These are phyloP conservation scores for Trichoderma asperellum DNA, from an alignment of 2,329 filamentous ascomycete genomes.

Conservation along the genomic window DNA sequence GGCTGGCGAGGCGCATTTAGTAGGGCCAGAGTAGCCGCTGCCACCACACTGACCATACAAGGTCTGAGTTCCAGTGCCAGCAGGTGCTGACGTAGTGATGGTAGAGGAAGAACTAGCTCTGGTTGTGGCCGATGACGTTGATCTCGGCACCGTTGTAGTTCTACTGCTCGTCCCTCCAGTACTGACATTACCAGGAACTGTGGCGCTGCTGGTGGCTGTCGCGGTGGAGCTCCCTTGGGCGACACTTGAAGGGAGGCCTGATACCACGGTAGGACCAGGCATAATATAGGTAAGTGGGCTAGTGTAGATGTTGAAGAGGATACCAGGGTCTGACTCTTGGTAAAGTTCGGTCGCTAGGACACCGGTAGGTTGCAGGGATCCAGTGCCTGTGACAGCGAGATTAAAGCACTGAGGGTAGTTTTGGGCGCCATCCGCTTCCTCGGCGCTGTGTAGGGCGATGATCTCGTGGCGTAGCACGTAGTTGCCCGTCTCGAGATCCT, in stretches of 20 bases:
- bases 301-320: slow-evolving; percentile 44
- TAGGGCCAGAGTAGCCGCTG: slow-evolving; percentile 19
- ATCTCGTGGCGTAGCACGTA: slow-evolving; percentile 61
- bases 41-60: slow-evolving; percentile 25
- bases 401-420: slow-evolving; percentile 59
- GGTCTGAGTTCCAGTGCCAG: slow-evolving; percentile 4
- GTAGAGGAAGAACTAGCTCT: slow-evolving; percentile 6
- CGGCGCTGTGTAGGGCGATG: slow-evolving; percentile 56
- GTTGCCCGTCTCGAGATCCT: slow-evolving; percentile 52
- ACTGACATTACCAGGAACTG: slow-evolving; percentile 1
- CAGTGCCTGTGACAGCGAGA: slow-evolving; percentile 50
- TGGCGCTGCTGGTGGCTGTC: slow-evolving; percentile 31
- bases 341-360: slow-evolving; percentile 46
- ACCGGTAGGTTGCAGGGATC: slow-evolving; percentile 40
- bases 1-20: slow-evolving; percentile 15
- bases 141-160: neutral
- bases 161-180: slow-evolving; percentile 12
- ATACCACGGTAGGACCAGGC: slow-evolving; percentile 40
- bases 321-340: slow-evolving; percentile 41
- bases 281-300: slow-evolving; percentile 38
- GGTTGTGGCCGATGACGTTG: neutral
- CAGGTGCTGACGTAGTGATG: slow-evolving; percentile 11
- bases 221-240: slow-evolving; percentile 36
- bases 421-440: slow-evolving; percentile 49
- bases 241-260: slow-evolving; percentile 36